Evolutionary conservation across 169 alveolate species (phyloP).

Genomic region (Perkinsus marinus): DNA sequence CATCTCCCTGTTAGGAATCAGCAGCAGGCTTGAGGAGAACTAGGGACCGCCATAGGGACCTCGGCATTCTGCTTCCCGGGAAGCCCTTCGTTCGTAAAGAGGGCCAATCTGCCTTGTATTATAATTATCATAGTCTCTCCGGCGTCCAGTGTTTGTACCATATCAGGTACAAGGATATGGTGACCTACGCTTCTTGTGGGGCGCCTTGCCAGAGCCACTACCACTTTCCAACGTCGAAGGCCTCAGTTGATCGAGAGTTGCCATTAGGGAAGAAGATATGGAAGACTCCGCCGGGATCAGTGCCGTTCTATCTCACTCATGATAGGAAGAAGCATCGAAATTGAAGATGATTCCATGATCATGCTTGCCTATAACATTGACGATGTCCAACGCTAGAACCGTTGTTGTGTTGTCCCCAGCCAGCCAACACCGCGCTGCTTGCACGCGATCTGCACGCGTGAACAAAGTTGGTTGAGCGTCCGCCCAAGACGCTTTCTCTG

Average conservation of each 20-base stretch:
- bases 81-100: background rate
- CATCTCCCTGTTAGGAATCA: background rate
- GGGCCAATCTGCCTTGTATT: background rate
- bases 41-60: background rate
- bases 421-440: background rate
- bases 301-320: background rate
- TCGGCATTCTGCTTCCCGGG: background rate
- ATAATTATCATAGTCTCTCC: background rate
- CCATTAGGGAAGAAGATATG: background rate
- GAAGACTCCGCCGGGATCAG: background rate
- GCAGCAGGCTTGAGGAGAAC: background rate
- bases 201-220: background rate
- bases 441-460: background rate
- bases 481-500: background rate
- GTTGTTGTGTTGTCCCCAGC: background rate
- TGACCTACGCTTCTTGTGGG: background rate
- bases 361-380: background rate
- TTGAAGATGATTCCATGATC: background rate
- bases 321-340: background rate
- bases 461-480: background rate
- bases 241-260: background rate
- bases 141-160: background rate
- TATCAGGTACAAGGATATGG: background rate
- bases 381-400: background rate
- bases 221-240: background rate